phyloP scores from a whole-genome alignment of 1,284 basidiomycete genomes.

The Peniophora sp. region DNA sequence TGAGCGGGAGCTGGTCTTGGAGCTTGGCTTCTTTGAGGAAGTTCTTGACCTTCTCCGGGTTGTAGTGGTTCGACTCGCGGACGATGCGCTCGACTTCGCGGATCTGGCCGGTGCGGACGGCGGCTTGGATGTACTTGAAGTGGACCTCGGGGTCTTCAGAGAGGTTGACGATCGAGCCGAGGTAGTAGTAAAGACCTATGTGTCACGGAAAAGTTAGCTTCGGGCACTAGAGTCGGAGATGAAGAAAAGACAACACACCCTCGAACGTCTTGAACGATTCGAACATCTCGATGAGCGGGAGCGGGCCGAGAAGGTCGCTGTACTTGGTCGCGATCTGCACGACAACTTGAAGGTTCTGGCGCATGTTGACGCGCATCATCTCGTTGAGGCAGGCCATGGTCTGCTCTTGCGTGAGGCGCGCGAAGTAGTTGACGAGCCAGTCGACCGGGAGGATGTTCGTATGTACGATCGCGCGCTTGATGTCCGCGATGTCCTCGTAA shows the following conservation, averaged over 20 bases:
- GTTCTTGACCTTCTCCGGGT: constrained; percentile 99
- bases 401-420: constrained; percentile 96
- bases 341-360: constrained; percentile 95
- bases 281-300: constrained; percentile 98
- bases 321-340: constrained; percentile 99
- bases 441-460: constrained; percentile 83
- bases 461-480: constrained; percentile 97
- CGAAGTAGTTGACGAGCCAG: constrained; percentile 98
- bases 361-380: constrained; percentile 96
- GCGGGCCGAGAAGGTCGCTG: constrained; percentile 94
- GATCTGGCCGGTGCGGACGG: constrained; percentile 96
- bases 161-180: constrained; percentile 96
- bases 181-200: constrained; percentile 91
- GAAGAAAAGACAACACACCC: constrained; percentile 32
- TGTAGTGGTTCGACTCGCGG: constrained; percentile 95
- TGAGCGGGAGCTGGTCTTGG: constrained; percentile 93
- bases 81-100: constrained; percentile 99
- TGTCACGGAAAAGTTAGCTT: neutral
- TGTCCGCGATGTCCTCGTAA: constrained; percentile 95
- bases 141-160: constrained; percentile 96
- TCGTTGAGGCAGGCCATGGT: constrained; percentile 95
- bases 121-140: constrained; percentile 99
- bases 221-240: neutral
- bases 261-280: constrained; percentile 98
- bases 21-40: constrained; percentile 99